These are phyloP conservation scores for Ustilago trichophora DNA, from an alignment of 1,284 basidiomycete species.

Conservation along the genomic window DNA sequence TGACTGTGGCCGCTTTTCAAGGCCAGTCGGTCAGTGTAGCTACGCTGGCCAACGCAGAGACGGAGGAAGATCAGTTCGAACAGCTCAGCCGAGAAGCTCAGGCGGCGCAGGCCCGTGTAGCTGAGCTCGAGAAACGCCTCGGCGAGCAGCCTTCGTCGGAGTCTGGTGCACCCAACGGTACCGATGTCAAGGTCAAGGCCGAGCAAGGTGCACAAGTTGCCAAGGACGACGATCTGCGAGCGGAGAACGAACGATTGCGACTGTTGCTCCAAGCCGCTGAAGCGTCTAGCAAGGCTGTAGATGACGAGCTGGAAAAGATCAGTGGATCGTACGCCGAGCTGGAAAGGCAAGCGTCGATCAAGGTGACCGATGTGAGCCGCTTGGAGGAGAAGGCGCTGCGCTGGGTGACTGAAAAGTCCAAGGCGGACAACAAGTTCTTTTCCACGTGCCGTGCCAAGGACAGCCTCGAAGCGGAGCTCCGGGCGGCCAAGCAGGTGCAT, in stretches of 20 bases:
- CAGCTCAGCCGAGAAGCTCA: slow-evolving; percentile 25
- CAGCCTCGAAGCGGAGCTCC: slow-evolving; percentile 79
- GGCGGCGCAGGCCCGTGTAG: slow-evolving; percentile 30
- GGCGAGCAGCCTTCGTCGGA: neutral
- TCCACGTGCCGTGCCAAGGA: slow-evolving; percentile 90
- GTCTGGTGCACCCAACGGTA: slow-evolving; percentile 17
- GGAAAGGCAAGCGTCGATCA: slow-evolving; percentile 82
- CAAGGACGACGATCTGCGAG: slow-evolving; percentile 65
- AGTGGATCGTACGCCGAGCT: slow-evolving; percentile 87
- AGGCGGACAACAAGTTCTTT: slow-evolving; percentile 94
- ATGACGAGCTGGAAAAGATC: slow-evolving; percentile 84
- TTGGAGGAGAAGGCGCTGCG: slow-evolving; percentile 78
- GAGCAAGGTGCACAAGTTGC: slow-evolving; percentile 2
- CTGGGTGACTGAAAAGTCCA: slow-evolving; percentile 75
- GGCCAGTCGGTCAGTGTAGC: slow-evolving; percentile 78
- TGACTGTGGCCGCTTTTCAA: slow-evolving; percentile 78
- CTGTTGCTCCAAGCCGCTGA: slow-evolving; percentile 37
- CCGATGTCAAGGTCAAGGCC: slow-evolving; percentile 5
- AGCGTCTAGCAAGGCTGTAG: slow-evolving; percentile 68
- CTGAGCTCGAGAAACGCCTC: slow-evolving; percentile 38
- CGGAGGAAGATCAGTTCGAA: slow-evolving; percentile 38
- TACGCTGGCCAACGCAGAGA: slow-evolving; percentile 73
- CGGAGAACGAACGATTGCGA: slow-evolving; percentile 72
- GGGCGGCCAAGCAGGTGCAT: slow-evolving; percentile 73
- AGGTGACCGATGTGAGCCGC: slow-evolving; percentile 80